Conservation (phyloP, 2,329 filamentous ascomycete species). For the Juglanconis juglandina region DNA sequence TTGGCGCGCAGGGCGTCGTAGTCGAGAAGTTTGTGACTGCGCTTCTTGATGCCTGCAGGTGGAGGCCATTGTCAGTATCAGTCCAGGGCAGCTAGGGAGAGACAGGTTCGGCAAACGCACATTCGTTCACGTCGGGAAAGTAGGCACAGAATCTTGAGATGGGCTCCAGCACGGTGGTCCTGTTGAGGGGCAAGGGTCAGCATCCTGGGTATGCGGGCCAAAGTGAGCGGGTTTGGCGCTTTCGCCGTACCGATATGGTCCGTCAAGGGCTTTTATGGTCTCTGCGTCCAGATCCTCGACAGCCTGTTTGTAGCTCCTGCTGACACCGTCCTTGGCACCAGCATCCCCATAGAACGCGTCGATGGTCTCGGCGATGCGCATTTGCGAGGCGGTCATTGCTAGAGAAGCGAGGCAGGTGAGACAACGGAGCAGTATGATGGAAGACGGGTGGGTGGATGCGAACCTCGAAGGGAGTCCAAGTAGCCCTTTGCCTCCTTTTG, state of each 20-base stretch:
- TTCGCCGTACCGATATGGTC: slow-evolving; percentile 71
- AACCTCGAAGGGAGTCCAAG: slow-evolving; percentile 87
- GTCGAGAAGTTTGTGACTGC: slow-evolving; percentile 95
- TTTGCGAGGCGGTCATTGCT: slow-evolving; percentile 99
- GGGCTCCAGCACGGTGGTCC: slow-evolving; percentile 89
- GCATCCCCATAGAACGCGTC: slow-evolving; percentile 98
- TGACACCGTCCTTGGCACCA: slow-evolving; percentile 90
- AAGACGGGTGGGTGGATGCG: slow-evolving; percentile 14
- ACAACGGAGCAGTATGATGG: neutral
- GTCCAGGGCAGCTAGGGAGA: slow-evolving; percentile 26
- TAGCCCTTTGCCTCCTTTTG: slow-evolving; percentile 99
- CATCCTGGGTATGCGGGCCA: neutral
- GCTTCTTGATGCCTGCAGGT: slow-evolving; percentile 84
- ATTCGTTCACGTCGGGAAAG: slow-evolving; percentile 98
- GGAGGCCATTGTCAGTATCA: slow-evolving; percentile 18
- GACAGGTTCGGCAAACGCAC: slow-evolving; percentile 43
- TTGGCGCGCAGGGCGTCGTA: slow-evolving; percentile 95
- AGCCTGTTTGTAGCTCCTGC: slow-evolving; percentile 95
- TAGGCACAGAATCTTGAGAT: slow-evolving; percentile 96
- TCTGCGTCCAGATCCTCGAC: slow-evolving; percentile 97
- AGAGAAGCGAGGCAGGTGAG: neutral
- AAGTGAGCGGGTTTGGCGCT: neutral
- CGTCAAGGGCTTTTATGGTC: slow-evolving; percentile 96
- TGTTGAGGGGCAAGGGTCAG: slow-evolving; percentile 30
- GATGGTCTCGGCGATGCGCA: slow-evolving; percentile 98